Percentiles rank a stretch among this genome's conserved stretches.
phyloP scores from a whole-genome alignment of 306 rosid species.

The Quillaja saponaria region DNA sequence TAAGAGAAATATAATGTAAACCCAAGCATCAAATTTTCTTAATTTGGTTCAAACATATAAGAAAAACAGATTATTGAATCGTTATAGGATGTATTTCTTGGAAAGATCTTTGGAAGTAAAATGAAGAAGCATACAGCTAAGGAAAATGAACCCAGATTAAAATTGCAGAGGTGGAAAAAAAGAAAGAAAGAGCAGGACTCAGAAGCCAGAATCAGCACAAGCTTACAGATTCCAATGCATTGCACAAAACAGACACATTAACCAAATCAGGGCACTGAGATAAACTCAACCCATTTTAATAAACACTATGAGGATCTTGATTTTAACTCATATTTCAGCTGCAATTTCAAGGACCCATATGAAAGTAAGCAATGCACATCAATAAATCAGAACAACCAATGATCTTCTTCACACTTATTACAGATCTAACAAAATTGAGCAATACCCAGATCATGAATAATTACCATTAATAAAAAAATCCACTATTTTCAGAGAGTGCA shows the following conservation, averaged over 20 bases:
- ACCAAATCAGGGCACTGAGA: conserved; percentile 29
- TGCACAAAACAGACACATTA: conserved; percentile 8
- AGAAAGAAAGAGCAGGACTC: too few relatives aligned
- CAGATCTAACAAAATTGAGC: conserved; percentile 51
- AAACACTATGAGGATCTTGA: conserved; percentile 39
- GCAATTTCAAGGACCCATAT: conserved; percentile 36
- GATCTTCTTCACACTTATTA: conserved; percentile 1
- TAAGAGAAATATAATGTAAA: background rate
- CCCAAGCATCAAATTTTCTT: conserved; percentile 6
- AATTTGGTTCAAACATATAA: background rate
- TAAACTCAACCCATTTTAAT: background rate
- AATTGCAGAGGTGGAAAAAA: background rate
- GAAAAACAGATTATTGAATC: conserved; percentile 1
- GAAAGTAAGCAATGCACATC: background rate
- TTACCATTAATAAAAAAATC: conserved; percentile 24
- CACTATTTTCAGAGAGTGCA: background rate
- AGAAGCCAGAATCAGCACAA: conserved; percentile 16
- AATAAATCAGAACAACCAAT: background rate
- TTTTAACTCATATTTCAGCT: conserved; percentile 9
- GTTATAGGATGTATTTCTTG: conserved; percentile 3
- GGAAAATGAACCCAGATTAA: conserved; percentile 1
- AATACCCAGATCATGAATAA: conserved; percentile 34
- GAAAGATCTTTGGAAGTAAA: conserved; percentile 12
- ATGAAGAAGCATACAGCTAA: background rate
- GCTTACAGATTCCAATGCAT: conserved; percentile 26